Evolutionary conservation across 441 rosid species (phyloP).

Genomic region (Omphalea diandra): DNA sequence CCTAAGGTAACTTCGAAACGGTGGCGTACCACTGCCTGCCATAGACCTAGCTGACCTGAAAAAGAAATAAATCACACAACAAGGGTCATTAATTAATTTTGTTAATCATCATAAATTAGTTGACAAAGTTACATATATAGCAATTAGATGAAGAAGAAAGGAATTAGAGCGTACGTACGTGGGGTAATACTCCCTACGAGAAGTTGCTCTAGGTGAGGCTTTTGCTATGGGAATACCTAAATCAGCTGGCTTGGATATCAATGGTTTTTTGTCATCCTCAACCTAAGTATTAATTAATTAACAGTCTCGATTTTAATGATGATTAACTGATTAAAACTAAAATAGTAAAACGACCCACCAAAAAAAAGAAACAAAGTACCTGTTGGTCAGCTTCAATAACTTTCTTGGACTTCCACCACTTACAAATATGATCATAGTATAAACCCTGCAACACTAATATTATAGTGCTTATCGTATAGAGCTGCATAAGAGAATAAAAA

Average conservation of each 20-base stretch:
- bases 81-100: background rate
- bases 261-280: constrained; percentile 52
- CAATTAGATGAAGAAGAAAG: no score
- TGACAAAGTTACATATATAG: no score
- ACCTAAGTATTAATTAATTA: constrained; percentile 22
- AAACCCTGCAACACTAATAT: constrained; percentile 64
- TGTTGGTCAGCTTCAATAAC: constrained; percentile 22
- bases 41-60: constrained; percentile 87
- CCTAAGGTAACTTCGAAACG: constrained; percentile 53
- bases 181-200: constrained; percentile 52
- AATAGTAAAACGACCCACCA: no score
- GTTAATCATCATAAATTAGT: background rate
- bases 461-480: constrained; percentile 70
- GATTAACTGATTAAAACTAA: background rate
- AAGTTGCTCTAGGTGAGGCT: constrained; percentile 33
- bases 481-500: constrained; percentile 44
- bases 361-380: constrained; percentile 47
- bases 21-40: constrained; percentile 85
- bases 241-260: constrained; percentile 37
- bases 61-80: background rate
- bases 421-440: constrained; percentile 63
- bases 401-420: constrained; percentile 39
- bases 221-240: constrained; percentile 59
- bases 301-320: background rate
- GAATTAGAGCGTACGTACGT: constrained; percentile 43